Evolutionary conservation across 2,329 filamentous ascomycete species (phyloP).

Genomic region (Fusarium buxicola): DNA sequence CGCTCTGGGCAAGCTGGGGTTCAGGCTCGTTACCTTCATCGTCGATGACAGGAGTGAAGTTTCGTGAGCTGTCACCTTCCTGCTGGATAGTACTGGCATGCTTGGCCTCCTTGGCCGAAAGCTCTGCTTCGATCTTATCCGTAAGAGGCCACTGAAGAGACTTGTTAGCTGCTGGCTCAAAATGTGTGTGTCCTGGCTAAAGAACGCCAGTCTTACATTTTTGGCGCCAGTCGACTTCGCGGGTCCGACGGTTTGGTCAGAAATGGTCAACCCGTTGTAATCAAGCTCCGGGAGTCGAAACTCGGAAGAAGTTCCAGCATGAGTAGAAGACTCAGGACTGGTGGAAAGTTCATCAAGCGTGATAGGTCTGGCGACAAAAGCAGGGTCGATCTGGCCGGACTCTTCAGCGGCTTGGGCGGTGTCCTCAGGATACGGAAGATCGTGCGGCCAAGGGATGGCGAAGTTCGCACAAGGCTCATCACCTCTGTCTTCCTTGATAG

Average conservation of each 20-base stretch:
- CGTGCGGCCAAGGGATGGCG: constrained; percentile 66
- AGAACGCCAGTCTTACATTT: not conserved
- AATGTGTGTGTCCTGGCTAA: no score
- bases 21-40: not conserved
- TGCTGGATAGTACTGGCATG: not conserved
- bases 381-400: not conserved
- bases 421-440: constrained; percentile 11
- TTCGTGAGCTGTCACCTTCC: constrained; percentile 5
- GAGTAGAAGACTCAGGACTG: not conserved
- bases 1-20: not conserved
- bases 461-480: constrained; percentile 54
- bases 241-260: not conserved
- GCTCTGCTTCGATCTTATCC: not conserved
- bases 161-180: not conserved
- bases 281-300: not conserved
- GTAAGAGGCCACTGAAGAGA: not conserved
- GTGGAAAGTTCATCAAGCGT: not conserved
- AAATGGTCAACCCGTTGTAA: not conserved
- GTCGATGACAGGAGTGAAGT: not conserved
- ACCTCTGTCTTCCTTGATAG: constrained; percentile 47
- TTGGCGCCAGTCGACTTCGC: not conserved
- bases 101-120: not conserved
- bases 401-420: not conserved
- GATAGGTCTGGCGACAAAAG: not conserved
- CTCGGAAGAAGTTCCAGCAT: not conserved